Percentiles rank a stretch among this genome's conserved stretches.
Conservation (phyloP, 2,329 filamentous ascomycete genomes). For the Beauveria medogensis region DNA sequence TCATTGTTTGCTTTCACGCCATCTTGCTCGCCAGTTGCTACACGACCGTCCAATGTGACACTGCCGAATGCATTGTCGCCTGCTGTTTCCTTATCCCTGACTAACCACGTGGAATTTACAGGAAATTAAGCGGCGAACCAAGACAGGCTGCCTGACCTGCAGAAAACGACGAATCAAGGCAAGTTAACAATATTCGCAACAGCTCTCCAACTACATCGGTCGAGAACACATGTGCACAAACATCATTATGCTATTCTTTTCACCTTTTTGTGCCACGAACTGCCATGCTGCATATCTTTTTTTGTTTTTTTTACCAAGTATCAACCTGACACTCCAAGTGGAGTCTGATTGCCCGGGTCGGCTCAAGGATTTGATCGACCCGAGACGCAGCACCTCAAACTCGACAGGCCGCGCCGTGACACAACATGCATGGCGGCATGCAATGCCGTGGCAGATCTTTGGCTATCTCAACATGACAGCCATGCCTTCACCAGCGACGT, state of each 20-base stretch:
- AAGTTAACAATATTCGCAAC: conserved; percentile 24
- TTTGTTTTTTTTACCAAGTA: not conserved
- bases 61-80: not conserved
- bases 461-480: not conserved
- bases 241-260: not conserved
- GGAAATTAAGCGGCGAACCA: conserved; percentile 57
- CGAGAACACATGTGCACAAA: not conserved
- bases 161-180: conserved; percentile 57
- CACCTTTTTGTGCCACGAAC: not conserved
- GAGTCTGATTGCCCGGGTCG: not conserved
- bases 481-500: not conserved
- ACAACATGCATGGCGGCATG: not conserved
- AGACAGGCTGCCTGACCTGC: conserved; percentile 56
- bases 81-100: not conserved
- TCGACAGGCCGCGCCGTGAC: not conserved
- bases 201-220: not conserved
- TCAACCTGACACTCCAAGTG: not conserved
- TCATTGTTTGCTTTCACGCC: conserved; percentile 13
- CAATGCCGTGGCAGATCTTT: not conserved
- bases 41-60: not conserved
- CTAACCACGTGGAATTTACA: conserved; percentile 20
- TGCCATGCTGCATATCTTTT: not conserved
- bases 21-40: not conserved
- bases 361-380: not conserved
- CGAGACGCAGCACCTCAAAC: not conserved